These are phyloP conservation scores for Cenococcum geophilum DNA, from an alignment of 495 filamentous ascomycete species.

Conservation along the genomic window DNA sequence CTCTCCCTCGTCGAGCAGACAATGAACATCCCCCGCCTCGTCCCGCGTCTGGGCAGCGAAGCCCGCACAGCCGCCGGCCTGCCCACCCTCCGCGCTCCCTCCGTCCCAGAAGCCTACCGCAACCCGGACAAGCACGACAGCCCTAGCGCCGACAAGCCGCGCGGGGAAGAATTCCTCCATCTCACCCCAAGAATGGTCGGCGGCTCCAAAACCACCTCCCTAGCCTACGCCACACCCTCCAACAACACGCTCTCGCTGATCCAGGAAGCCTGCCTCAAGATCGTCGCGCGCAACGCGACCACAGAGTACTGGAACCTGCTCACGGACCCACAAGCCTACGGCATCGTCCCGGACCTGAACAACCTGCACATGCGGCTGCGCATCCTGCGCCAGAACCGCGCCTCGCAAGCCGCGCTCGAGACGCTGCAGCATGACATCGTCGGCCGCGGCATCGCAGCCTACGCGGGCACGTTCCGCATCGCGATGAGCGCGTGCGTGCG, in stretches of 20 bases:
- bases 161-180: constrained; percentile 27
- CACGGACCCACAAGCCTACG: constrained; percentile 44
- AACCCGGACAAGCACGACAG: constrained; percentile 14
- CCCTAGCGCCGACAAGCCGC: constrained; percentile 10
- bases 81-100: constrained; percentile 24
- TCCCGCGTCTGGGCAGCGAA: constrained; percentile 35
- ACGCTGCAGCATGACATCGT: constrained; percentile 48
- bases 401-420: constrained; percentile 49
- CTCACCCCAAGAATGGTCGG: background rate
- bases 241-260: constrained; percentile 65
- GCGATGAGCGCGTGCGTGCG: constrained; percentile 62
- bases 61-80: constrained; percentile 23
- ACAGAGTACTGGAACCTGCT: constrained; percentile 69
- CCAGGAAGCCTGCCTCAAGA: constrained; percentile 53
- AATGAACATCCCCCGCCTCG: constrained; percentile 56
- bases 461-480: constrained; percentile 56
- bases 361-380: constrained; percentile 63
- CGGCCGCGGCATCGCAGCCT: constrained; percentile 36
- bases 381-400: constrained; percentile 56
- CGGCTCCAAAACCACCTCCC: background rate
- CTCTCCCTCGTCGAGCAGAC: constrained; percentile 70
- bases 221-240: constrained; percentile 49
- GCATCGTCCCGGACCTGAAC: constrained; percentile 60
- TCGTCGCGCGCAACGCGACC: constrained; percentile 46
- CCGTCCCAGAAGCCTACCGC: constrained; percentile 15